Conservation (phyloP, 352 stramenopile species). For the Phytopythium helicoides region DNA sequence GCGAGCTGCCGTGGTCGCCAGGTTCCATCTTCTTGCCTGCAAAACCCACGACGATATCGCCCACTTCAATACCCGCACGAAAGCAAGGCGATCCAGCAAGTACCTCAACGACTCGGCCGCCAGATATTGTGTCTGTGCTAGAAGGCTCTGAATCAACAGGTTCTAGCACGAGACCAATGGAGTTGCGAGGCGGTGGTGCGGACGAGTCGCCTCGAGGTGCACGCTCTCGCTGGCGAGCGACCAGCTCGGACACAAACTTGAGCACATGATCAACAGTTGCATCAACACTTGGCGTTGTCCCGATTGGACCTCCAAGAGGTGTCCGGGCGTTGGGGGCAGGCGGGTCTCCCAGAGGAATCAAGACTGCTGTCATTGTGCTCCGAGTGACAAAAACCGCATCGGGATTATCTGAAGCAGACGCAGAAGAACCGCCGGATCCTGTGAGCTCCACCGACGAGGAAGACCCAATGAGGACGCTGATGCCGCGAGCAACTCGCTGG, state of each 20-base stretch:
- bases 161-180: constrained; percentile 53
- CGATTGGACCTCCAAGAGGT: too few species aligned
- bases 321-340: neutral
- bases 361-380: constrained; percentile 48
- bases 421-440: constrained; percentile 5
- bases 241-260: constrained; percentile 39
- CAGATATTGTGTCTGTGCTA: constrained; percentile 1
- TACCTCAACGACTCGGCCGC: constrained; percentile 46
- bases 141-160: constrained; percentile 13
- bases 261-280: constrained; percentile 21
- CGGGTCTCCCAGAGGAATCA: constrained; percentile 24
- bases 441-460: constrained; percentile 31
- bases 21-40: constrained; percentile 39
- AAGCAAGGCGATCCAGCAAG: constrained; percentile 48
- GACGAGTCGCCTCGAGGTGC: constrained; percentile 26
- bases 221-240: constrained; percentile 39
- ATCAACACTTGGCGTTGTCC: too few species aligned
- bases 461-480: constrained; percentile 45
- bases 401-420: too few species aligned
- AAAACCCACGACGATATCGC: constrained; percentile 53
- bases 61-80: constrained; percentile 43
- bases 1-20: constrained; percentile 44
- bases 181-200: constrained; percentile 36
- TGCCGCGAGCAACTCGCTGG: constrained; percentile 36
- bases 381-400: constrained; percentile 26